Evolutionary conservation across 148 eudicot species (phyloP), one percentile per base, ranked within the genome.

Genomic region (Amaranthus palmeri): DNA sequence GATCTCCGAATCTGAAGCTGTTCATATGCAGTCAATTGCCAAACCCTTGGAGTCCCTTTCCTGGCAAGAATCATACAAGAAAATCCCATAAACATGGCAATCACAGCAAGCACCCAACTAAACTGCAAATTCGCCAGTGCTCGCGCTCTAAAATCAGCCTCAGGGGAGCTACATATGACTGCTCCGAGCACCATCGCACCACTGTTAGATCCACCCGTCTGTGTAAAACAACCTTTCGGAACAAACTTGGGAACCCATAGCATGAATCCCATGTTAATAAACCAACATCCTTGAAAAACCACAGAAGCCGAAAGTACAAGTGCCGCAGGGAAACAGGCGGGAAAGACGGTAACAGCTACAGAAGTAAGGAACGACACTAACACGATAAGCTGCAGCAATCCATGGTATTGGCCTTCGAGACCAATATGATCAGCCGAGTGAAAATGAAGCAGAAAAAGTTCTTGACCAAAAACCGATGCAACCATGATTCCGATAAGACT

Each of bases 371-470:
- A 72, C 11, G 98, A 93, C 51, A 81, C 71, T 5, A 76, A 67
- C 50, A 91, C 92, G 14, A 93, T 78, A 49, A 93, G 79, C 84
- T 91, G 96, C 70, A 93, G 70, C 14, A 91, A 87, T 80, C 83
- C 86, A 49, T 93, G 98, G 83, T 91, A 93, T 52, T 89, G 93
- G 59, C 98, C 98, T 79, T 93, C 98, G 2, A 93, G 78, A 13
- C 92, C 98, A 5, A 82, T 78, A 51, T 91, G 98, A 67, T 88
- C 97, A n/a, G 98, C 73, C 4, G 98, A 93, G 80, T 93, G 98
- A 56, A 84, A 87, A 76, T 84, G 87, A n/a, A 91, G 86, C 61
- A 91, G 73, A 70, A 91, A 83, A 56, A 88, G 86, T 82, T 88
- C 91, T 70, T 87, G 89, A 51, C 88, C 79, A 36, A 92, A 92